Evolutionary conservation across 2,329 filamentous ascomycete species (phyloP).

Genomic region (Venturia asperata): DNA sequence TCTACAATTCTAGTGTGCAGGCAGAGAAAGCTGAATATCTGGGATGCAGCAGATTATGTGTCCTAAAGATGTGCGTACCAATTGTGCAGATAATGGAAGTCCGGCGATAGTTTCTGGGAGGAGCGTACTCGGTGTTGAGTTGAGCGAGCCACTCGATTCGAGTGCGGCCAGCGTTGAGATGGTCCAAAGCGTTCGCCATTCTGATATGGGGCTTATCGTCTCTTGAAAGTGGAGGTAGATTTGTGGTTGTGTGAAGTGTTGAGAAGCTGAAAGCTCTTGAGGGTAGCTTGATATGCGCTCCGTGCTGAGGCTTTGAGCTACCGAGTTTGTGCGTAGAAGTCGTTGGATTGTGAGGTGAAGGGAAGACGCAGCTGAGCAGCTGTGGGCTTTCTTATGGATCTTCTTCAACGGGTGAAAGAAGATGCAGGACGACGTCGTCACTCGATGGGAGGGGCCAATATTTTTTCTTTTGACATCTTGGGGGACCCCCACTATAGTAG

Average conservation of each 20-base stretch:
- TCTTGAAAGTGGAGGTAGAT: neutral
- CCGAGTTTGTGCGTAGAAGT: neutral
- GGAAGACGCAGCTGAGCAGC: neutral
- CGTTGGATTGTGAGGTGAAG: neutral
- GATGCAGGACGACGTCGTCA: neutral
- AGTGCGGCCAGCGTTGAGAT: slow-evolving; percentile 68
- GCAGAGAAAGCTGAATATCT: neutral
- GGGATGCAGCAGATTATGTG: slow-evolving; percentile 11
- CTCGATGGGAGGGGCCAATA: neutral
- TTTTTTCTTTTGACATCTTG: neutral
- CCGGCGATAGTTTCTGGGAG: slow-evolving; percentile 83
- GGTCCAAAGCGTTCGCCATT: slow-evolving; percentile 73
- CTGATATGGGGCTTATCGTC: slow-evolving; percentile 21
- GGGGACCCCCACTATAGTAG: neutral
- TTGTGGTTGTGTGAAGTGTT: slow-evolving; percentile 10
- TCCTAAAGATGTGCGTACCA: slow-evolving; percentile 42
- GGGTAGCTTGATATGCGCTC: neutral
- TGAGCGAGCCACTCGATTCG: slow-evolving; percentile 63
- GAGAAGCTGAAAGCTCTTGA: neutral
- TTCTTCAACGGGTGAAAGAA: neutral
- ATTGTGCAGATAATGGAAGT: slow-evolving; percentile 99
- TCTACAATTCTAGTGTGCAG: neutral
- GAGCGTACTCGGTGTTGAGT: slow-evolving; percentile 84
- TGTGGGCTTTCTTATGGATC: neutral
- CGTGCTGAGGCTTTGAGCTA: neutral